Evolutionary conservation across 306 rosid genomes (phyloP).

Genomic region (Ziziphus jujuba): DNA sequence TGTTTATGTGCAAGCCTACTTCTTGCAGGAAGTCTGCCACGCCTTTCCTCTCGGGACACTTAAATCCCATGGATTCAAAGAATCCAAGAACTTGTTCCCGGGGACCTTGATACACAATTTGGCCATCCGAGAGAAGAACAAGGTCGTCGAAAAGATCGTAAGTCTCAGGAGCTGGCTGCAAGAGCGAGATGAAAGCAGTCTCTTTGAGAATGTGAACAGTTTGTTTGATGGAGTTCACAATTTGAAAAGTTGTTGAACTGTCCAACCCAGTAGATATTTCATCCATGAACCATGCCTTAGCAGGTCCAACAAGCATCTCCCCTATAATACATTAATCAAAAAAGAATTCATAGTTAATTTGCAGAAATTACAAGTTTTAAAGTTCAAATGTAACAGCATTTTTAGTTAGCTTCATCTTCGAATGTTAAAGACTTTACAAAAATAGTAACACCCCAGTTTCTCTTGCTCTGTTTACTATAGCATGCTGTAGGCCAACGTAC

Average conservation of each 20-base stretch:
- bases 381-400: too few relatives aligned
- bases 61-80: slow-evolving; percentile 40
- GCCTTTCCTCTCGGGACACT: slow-evolving; percentile 53
- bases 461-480: too few relatives aligned
- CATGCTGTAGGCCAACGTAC: slow-evolving; percentile 1
- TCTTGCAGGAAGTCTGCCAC: slow-evolving; percentile 58
- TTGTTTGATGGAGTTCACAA: slow-evolving; percentile 50
- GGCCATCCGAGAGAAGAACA: slow-evolving; percentile 50
- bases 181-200: slow-evolving; percentile 48
- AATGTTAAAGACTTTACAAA: too few relatives aligned
- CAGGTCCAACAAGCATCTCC: slow-evolving; percentile 60
- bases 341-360: too few relatives aligned
- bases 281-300: slow-evolving; percentile 55
- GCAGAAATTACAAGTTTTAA: too few relatives aligned
- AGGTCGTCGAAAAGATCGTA: slow-evolving; percentile 56
- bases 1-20: neutral
- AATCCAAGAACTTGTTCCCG: slow-evolving; percentile 46
- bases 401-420: too few relatives aligned
- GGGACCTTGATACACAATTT: slow-evolving; percentile 55
- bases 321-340: slow-evolving; percentile 25
- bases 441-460: too few relatives aligned
- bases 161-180: slow-evolving; percentile 67
- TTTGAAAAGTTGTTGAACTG: slow-evolving; percentile 52
- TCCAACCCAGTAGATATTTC: slow-evolving; percentile 65
- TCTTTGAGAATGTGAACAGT: slow-evolving; percentile 39